Base-by-base conservation (phyloP, 2,329 filamentous ascomycete species). In the Xylariales sp. region DNA sequence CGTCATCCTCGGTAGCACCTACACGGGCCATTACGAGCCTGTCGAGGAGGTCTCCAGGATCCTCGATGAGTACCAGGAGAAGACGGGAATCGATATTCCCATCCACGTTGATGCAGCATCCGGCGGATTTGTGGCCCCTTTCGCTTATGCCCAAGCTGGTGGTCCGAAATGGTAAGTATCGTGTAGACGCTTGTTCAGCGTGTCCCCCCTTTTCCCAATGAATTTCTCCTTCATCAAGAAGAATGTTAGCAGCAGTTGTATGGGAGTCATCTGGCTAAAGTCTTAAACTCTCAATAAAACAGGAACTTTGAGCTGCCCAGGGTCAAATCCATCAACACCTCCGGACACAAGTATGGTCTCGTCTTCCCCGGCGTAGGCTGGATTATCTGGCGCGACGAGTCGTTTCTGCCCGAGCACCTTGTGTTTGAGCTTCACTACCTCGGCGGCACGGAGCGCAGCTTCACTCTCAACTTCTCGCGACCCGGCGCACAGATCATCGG, bases 11-110 rank as follows among this genome's bases (percentile, higher is more conserved):
- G 83, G 83, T 4, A 81, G 73, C 35, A 88, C 83, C 0, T 88
- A 87, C 48, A 88, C 83, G 0, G 83, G 83, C 0, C 81, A 87
- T 52, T 87, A 81, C 45, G 83, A 87, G 57, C 81, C 82, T 0
- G 81, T 87, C 0, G 76, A 85, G 54, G 76, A 81, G 50, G 74
- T 88, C 15, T 77, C 74, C 15, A 69, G 78, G 14, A 72, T 86
- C 11, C 63, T 88, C 3, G 79, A 85, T 44, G 67, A 76, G 29
- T 81, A 72, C 34, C 68, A 85, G 55, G 65, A 71, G 38, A 63
- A 78, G 52, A 82, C 76, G 3, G 81, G 81, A 0, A 52, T 72
- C 23, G 74, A 81, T 43, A 81, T 85, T 41, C 81, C 82, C 0
- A 87, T 88, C 29, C 78, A 83, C 42, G 78, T 83, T 67, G 31